Base-by-base conservation (phyloP, 805 yeast genomes). In the Ogataea parapolymorpha region DNA sequence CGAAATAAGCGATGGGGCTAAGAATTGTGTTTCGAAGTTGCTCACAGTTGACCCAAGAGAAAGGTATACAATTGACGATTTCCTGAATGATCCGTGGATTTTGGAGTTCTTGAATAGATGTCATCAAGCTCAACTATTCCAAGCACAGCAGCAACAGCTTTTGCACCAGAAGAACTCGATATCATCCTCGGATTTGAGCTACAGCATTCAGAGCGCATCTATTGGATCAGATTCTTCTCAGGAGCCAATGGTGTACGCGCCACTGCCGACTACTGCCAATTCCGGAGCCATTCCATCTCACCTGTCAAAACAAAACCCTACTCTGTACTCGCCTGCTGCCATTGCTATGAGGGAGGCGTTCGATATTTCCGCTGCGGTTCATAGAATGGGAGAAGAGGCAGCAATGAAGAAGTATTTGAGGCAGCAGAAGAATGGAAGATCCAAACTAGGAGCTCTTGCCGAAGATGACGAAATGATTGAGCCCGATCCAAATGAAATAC, bases 41-140 rank as follows among this genome's bases (percentile, higher is more conserved):
- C 66, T 85, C 26, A 82, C 88, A 0, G 91, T 85, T 14, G 84
- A 83, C 55, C 88, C 90, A 6, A 62, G 67, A 23, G 65, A 72
- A 39, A 67, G 95, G 41, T 83, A 83, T 55, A 79, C 86, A 7
- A 80, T 85, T 42, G 82, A 82, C 43, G 82, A 85, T 37, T 79
- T 85, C 48, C 66, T 85, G 54, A 66, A 69, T 8, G 93, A 85
- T 59, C 93, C 93, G 0, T 85, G 95, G 95, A 74, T 85, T 48
- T 59, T 49, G 29, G 66, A 64, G 38, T 63, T 56, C 33, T 35
- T 58, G 12, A 41, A 40, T 9, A 46, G 52, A 34, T 58, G 59
- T 20, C 68, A 66, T 32, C 65, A 65, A 20, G 58, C 65, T 17
- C 55, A 56, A 36, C 18, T 22, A 13, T 44, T 49, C 37, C 51